Evolutionary conservation across 2,329 filamentous ascomycete species (phyloP), one percentile per base, ranked within the genome.

Genomic region (Torrubiellomyces zombiae): DNA sequence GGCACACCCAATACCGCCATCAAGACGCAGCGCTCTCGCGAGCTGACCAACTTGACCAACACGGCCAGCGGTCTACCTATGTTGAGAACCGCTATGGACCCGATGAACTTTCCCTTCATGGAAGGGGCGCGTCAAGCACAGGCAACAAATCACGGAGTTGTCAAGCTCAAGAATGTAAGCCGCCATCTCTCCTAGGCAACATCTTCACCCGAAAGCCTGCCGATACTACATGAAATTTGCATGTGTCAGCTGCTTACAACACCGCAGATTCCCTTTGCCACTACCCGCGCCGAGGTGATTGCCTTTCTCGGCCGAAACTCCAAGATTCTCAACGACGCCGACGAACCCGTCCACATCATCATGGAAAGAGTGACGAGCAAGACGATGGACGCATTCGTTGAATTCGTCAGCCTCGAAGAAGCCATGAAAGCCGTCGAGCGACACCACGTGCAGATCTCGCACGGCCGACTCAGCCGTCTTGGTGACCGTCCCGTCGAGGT

Each of bases 311-410:
- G 68, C 3, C 60, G 63, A 24, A 69, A 64, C 35, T 58, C 63
- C 13, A 60, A 56, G 28, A 56, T 72, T 17, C 42, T 69, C 23
- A 60, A 56, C 16, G 66, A 71, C 30, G 42, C 39, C 2, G 53
- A 64, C 5, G 67, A 70, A 36, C 60, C 64, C 1, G 52, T 74
- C 6, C 68, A 73, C 30, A 70, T 73, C 33, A 67, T 72, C 35
- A 72, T 73, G 67, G 68, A 73, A 27, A 58, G 66, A n/a, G 54
- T 60, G 13, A 66, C 64, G 3, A 60, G 60, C 39, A 73, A 72
- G 55, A 73, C 68, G 0, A 60, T 67, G 43, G 67, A 73, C 31
- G 63, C 60, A 4, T 74, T 62, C 31, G 58, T 70, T 20, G 68
- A 73, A 43, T 70, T 73, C 29, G 39, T 55, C 13, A 58, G 47